Evolutionary conservation across 805 yeast species (phyloP).

Genomic region (Metschnikowia proteae): DNA sequence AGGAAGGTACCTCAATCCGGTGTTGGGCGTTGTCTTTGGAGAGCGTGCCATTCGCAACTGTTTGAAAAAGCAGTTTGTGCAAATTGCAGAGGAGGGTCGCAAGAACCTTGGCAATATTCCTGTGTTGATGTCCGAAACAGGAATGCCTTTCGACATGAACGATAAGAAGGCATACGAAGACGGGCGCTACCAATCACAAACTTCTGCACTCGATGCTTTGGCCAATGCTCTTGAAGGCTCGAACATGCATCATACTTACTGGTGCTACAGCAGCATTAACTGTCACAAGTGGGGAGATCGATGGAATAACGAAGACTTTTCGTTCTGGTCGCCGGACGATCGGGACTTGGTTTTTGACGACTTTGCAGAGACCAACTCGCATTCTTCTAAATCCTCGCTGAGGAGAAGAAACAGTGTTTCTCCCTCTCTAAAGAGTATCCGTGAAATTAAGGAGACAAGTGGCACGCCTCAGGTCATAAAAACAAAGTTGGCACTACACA

Average conservation of each 20-base stretch:
- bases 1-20: slow-evolving; percentile 68
- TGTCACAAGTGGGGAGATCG: slow-evolving; percentile 83
- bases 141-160: slow-evolving; percentile 97
- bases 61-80: slow-evolving; percentile 62
- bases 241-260: slow-evolving; percentile 68
- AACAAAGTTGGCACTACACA: slow-evolving; percentile 11
- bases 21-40: slow-evolving; percentile 75
- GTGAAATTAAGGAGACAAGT: slow-evolving; percentile 7
- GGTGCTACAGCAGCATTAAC: slow-evolving; percentile 79
- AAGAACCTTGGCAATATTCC: slow-evolving; percentile 68
- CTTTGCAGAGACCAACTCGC: slow-evolving; percentile 4
- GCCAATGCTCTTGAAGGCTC: slow-evolving; percentile 74
- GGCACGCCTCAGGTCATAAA: slow-evolving; percentile 10
- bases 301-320: slow-evolving; percentile 94
- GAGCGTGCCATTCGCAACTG: slow-evolving; percentile 73
- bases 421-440: slow-evolving; percentile 12
- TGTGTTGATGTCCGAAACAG: slow-evolving; percentile 85
- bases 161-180: slow-evolving; percentile 61
- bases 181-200: slow-evolving; percentile 72
- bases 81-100: slow-evolving; percentile 61
- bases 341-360: slow-evolving; percentile 24
- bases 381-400: slow-evolving; percentile 9
- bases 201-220: slow-evolving; percentile 79
- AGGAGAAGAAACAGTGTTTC: slow-evolving; percentile 14
- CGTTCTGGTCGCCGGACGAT: slow-evolving; percentile 77